Evolutionary conservation across 1,284 basidiomycete genomes (phyloP).

Genomic region (Anthracocystis panici-leucophaei): DNA sequence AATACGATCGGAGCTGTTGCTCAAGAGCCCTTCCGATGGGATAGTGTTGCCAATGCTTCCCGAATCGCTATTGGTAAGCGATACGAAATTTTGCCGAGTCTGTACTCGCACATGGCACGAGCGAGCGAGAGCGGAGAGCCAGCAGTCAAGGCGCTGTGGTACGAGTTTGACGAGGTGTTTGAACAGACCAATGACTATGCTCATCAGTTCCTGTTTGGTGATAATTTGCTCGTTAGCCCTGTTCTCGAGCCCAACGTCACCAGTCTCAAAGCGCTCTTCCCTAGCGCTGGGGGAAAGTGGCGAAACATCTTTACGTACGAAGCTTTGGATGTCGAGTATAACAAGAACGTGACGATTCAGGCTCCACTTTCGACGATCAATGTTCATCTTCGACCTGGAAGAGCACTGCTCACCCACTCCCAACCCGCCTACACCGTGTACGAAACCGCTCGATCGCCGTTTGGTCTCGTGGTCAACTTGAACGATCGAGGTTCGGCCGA

Average conservation of each 20-base stretch:
- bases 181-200: constrained; percentile 44
- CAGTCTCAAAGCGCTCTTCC: constrained; percentile 65
- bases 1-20: constrained; percentile 52
- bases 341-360: constrained; percentile 72
- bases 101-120: constrained; percentile 49
- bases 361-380: constrained; percentile 63
- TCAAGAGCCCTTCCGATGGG: constrained; percentile 58
- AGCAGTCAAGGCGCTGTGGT: constrained; percentile 48
- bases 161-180: constrained; percentile 52
- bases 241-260: constrained; percentile 55
- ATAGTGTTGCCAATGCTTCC: constrained; percentile 47
- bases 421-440: constrained; percentile 46
- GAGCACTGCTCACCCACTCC: constrained; percentile 42
- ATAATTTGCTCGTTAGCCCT: constrained; percentile 45
- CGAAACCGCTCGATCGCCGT: constrained; percentile 43
- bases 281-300: constrained; percentile 71
- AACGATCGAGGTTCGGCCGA: constrained; percentile 72
- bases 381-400: constrained; percentile 53
- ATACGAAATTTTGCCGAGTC: constrained; percentile 43
- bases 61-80: constrained; percentile 52
- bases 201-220: constrained; percentile 56
- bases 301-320: constrained; percentile 82
- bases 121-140: constrained; percentile 37
- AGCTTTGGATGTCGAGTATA: constrained; percentile 71
- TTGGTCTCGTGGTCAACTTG: constrained; percentile 70